Evolutionary conservation across 495 filamentous ascomycete genomes (phyloP), one percentile per base, ranked within the genome.

Genomic region (Cryomyces minteri): DNA sequence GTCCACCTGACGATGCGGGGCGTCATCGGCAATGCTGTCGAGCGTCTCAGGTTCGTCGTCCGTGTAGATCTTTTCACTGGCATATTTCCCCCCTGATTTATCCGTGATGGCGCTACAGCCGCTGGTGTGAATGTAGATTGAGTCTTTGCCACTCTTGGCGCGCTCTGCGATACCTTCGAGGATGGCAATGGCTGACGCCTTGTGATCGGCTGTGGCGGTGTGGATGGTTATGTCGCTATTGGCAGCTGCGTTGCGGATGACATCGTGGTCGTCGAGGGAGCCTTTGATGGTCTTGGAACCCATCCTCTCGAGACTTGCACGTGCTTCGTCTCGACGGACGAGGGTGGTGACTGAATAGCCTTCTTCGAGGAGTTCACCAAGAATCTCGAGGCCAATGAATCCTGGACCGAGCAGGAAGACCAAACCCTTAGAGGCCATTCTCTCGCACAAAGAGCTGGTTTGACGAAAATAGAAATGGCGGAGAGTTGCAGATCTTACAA

Each of bases 1-100:
- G 39, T 70, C 65, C 9, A 68, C 56, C 7, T 49, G 38, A 5
- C 67, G 62, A 48, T 68, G 67, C 0, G 62, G 50, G 5, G 65
- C 60, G 40, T 49, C 42, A 32, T 62, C 57, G 0, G 66, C 49
- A 4, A 68, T 39, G 0, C 57, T 49, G 43, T 68, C 49, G 12
- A 70, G 56, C 6, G 57, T 49, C 2, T 50, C 51, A 0, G 49
- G 52, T 1, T 47, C 33, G 12, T 58, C 48, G 38, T 68, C 65
- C 33, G 54, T 45, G 46, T 45, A 52, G 28, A 52, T 48, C 32
- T 40, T 45, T 8, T 52, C 50, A 28, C 31, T 12, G 25, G 41
- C 43, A 39, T 30, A 48, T 32, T 29, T 38, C 11, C 46, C 46
- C n/a, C 31, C 32, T 7, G 46, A 29, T 9, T 29, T 31, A 33